phyloP scores from a whole-genome alignment of 2,329 filamentous ascomycete species.

The Tetracladium maxilliforme region DNA sequence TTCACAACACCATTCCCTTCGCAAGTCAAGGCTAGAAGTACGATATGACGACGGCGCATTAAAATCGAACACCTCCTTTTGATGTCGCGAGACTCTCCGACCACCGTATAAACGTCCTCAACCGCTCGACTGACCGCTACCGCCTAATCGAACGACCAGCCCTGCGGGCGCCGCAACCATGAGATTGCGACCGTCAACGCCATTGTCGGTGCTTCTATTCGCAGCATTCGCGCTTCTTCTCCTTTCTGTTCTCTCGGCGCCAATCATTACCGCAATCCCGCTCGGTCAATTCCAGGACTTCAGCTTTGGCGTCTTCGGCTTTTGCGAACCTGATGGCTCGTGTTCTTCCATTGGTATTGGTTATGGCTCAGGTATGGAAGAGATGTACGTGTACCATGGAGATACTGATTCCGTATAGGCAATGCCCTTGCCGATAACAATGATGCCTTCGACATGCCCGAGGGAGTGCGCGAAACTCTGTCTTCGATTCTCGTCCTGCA shows the following conservation, averaged over 20 bases:
- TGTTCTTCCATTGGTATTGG: conserved; percentile 71
- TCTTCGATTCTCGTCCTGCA: conserved; percentile 86
- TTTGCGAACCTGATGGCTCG: conserved; percentile 50
- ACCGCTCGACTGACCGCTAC: too few relatives aligned
- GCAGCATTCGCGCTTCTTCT: conserved; percentile 74
- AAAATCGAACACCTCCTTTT: too few relatives aligned
- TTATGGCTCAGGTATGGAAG: conserved; percentile 73
- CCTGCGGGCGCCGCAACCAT: too few relatives aligned
- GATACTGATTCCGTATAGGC: too few relatives aligned
- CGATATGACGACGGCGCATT: too few relatives aligned
- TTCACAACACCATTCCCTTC: too few relatives aligned
- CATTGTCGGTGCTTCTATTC: conserved; percentile 73
- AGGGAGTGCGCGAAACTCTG: conserved; percentile 43
- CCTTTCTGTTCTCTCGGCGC: conserved; percentile 79
- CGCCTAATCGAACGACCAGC: too few relatives aligned
- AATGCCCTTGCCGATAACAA: conserved; percentile 8
- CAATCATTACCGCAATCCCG: conserved; percentile 73
- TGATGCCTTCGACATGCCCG: conserved; percentile 38
- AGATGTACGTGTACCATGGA: too few relatives aligned
- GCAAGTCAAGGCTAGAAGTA: too few relatives aligned
- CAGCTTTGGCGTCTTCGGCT: conserved; percentile 88
- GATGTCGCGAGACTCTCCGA: too few relatives aligned
- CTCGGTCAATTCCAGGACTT: conserved; percentile 64
- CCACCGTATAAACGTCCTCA: too few relatives aligned
- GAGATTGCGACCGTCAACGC: conserved; percentile 87